Conservation (phyloP, 2,329 filamentous ascomycete species). For the Tympanopsis confertula region DNA sequence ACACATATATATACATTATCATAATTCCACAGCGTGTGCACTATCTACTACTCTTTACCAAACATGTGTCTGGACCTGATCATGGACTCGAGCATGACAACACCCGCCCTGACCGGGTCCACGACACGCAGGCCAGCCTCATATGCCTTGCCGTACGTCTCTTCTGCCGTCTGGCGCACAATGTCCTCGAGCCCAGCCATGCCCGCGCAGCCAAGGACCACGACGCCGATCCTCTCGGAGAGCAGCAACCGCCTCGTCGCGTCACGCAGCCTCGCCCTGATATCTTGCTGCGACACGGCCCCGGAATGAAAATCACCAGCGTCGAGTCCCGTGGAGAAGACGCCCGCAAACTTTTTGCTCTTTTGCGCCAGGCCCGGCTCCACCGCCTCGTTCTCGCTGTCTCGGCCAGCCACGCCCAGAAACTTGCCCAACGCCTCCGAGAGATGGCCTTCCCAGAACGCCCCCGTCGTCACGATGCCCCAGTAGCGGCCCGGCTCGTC, state of each 20-base stretch:
- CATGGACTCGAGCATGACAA: constrained; percentile 47
- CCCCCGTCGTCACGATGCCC: constrained; percentile 81
- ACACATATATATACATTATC: neutral
- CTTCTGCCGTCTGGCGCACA: constrained; percentile 57
- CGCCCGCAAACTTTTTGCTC: constrained; percentile 57
- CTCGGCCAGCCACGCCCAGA: constrained; percentile 35
- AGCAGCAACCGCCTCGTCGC: constrained; percentile 58
- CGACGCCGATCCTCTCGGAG: constrained; percentile 44
- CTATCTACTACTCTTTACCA: constrained; percentile 1
- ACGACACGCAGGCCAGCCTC: constrained; percentile 56
- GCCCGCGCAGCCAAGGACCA: constrained; percentile 80
- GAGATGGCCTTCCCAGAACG: constrained; percentile 70
- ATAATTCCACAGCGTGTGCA: constrained; percentile 1
- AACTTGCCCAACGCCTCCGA: constrained; percentile 50
- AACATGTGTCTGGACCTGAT: constrained; percentile 30
- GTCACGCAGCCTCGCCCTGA: constrained; percentile 52
- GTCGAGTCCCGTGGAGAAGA: constrained; percentile 69
- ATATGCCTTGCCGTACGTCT: constrained; percentile 47
- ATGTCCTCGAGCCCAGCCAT: constrained; percentile 78
- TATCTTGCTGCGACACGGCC: constrained; percentile 48
- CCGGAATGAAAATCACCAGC: constrained; percentile 69
- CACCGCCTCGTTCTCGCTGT: constrained; percentile 5
- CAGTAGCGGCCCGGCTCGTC: constrained; percentile 36
- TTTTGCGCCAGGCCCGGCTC: constrained; percentile 14
- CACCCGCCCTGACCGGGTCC: constrained; percentile 66